Conservation (phyloP, 2,329 filamentous ascomycete genomes). For the Fusarium concolor region DNA sequence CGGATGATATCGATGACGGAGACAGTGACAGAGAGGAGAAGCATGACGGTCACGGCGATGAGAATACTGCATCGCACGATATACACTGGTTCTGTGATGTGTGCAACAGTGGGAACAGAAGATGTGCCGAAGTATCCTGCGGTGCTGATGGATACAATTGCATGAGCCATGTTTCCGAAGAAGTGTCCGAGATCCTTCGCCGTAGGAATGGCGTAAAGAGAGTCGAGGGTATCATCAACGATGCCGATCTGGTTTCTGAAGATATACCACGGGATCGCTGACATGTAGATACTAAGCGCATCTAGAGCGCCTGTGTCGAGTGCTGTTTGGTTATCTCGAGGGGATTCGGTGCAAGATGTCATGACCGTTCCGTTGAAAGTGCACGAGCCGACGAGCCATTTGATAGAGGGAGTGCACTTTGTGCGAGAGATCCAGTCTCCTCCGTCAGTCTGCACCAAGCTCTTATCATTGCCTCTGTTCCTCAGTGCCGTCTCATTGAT, state of each 20-base stretch:
- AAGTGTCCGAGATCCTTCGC: conserved; percentile 34
- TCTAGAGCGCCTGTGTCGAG: conserved; percentile 30
- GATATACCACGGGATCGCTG: conserved; percentile 41
- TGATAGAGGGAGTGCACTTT: conserved; percentile 30
- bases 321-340: conserved; percentile 17
- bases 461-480: conserved; percentile 24
- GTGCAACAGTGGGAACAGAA: conserved; percentile 12
- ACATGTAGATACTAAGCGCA: conserved; percentile 34
- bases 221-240: conserved; percentile 32
- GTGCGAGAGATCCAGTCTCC: conserved; percentile 38
- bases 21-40: conserved; percentile 17
- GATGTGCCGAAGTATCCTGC: conserved; percentile 39
- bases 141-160: conserved; percentile 35
- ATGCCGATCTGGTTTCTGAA: conserved; percentile 30
- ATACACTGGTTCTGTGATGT: conserved; percentile 31
- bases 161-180: conserved; percentile 40
- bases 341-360: conserved; percentile 10
- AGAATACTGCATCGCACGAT: conserved; percentile 36
- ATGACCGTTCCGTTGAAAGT: conserved; percentile 37
- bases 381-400: conserved; percentile 34
- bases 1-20: conserved; percentile 37
- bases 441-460: conserved; percentile 20
- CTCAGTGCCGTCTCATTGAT: conserved; percentile 32
- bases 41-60: conserved; percentile 28
- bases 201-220: conserved; percentile 37